Conservation (phyloP, 2,329 filamentous ascomycete genomes). For the Hypoxylon sp. region DNA sequence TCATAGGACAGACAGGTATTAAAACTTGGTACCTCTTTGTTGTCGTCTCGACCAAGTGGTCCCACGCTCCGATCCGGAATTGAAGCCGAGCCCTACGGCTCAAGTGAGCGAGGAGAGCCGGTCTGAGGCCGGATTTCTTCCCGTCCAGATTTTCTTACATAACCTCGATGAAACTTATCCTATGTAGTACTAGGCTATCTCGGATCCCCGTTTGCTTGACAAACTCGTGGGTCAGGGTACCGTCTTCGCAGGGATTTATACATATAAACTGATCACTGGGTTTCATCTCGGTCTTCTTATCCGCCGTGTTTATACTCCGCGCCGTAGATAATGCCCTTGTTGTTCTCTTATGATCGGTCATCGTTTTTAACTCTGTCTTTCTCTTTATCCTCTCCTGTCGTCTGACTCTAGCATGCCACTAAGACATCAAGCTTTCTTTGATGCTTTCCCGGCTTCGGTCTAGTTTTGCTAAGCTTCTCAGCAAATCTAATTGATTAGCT, state of each 20-base stretch:
- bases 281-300: conserved; percentile 31
- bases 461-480: conserved; percentile 33
- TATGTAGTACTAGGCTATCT: conserved; percentile 23
- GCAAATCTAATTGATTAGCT: conserved; percentile 6
- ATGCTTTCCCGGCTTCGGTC: conserved; percentile 7
- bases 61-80: conserved; percentile 30
- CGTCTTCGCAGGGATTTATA: conserved; percentile 30
- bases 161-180: conserved; percentile 25
- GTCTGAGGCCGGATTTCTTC: conserved; percentile 18
- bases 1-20: not conserved
- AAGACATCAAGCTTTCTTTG: conserved; percentile 21
- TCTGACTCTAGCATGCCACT: conserved; percentile 19
- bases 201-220: conserved; percentile 16
- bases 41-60: conserved; percentile 19
- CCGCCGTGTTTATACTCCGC: conserved; percentile 21
- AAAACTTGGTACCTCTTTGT: not conserved
- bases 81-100: conserved; percentile 35
- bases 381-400: conserved; percentile 17
- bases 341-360: conserved; percentile 8
- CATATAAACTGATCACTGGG: conserved; percentile 36
- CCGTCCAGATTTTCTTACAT: conserved; percentile 36
- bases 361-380: not conserved
- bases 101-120: conserved; percentile 24
- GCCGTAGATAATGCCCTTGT: conserved; percentile 3
- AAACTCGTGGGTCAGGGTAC: conserved; percentile 18